Evolutionary conservation across 2,329 filamentous ascomycete species (phyloP).

Genomic region (Paraphoma sp.): DNA sequence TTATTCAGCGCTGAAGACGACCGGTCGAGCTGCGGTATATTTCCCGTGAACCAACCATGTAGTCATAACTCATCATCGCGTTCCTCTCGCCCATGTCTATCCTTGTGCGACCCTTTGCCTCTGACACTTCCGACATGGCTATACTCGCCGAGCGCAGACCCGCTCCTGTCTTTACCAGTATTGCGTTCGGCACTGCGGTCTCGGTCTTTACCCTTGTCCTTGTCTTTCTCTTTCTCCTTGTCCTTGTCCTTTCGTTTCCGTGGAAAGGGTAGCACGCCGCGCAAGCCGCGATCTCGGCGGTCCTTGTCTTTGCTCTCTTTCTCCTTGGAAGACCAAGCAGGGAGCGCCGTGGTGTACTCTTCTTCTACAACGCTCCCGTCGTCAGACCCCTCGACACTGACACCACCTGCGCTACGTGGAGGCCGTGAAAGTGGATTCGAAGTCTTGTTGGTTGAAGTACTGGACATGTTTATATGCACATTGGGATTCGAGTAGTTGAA

Average conservation of each 20-base stretch:
- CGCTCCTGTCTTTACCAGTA: slow-evolving; percentile 15
- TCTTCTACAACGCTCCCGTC: slow-evolving; percentile 45
- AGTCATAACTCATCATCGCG: slow-evolving; percentile 43
- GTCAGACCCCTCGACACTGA: slow-evolving; percentile 42
- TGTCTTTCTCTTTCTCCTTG: slow-evolving; percentile 21
- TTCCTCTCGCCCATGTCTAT: slow-evolving; percentile 7
- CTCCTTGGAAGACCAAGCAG: slow-evolving; percentile 40
- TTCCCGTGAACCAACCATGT: slow-evolving; percentile 45
- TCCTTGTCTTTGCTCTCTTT: slow-evolving; percentile 45
- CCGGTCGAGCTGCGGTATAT: slow-evolving; percentile 1
- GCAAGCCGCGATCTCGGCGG: slow-evolving; percentile 48
- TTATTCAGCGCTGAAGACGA: slow-evolving; percentile 14
- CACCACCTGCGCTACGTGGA: slow-evolving; percentile 32
- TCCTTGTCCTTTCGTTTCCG: slow-evolving; percentile 43
- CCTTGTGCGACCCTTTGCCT: slow-evolving; percentile 9
- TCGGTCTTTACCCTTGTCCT: slow-evolving; percentile 27
- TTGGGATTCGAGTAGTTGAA: slow-evolving; percentile 33
- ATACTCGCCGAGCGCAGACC: slow-evolving; percentile 27
- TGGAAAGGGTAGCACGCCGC: slow-evolving; percentile 46
- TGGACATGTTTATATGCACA: slow-evolving; percentile 33
- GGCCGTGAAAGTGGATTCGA: slow-evolving; percentile 30
- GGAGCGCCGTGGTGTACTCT: slow-evolving; percentile 47
- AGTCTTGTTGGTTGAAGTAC: slow-evolving; percentile 17
- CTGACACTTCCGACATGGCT: slow-evolving; percentile 14
- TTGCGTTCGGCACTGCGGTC: neutral